Evolutionary conservation across 768 basidiomycete genomes (phyloP), one percentile per base, ranked within the genome.

Genomic region (Lactifluus hygrophoroides): DNA sequence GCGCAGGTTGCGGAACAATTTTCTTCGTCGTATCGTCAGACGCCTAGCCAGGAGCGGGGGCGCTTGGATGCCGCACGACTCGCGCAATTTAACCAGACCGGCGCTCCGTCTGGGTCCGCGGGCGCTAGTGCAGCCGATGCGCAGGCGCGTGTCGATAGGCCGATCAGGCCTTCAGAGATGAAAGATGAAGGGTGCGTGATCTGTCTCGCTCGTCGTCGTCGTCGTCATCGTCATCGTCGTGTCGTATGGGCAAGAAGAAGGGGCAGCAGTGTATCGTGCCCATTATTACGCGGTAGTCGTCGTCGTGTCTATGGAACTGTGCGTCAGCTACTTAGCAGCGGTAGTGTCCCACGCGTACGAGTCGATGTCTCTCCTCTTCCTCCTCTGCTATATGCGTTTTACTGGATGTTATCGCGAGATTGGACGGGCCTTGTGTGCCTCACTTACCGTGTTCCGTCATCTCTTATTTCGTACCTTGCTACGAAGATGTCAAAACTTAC

Each of bases 111-210:
- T 19, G 56, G 35, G 6, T 28, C 49, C 8, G 3, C 54, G 25
- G 38, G 42, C 40, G 52, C 57, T 4, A 19, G 30, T 38, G 17
- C 10, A 5, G 16, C 10, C 13, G 53, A 48, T n/a, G 54, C 32
- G 14, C 54, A 38, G 16, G 8, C 11, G 68, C 80, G n/a, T n/a
- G n/a, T n/a, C n/a, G n/a, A n/a, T n/a, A n/a, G 89, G 45, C 84
- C 81, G 34, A 74, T 93, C 16, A 80, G 90, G 34, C 89, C 89
- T 17, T 86, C 86, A 11, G 93, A 96, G 72, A 93, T 92, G 90
- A 92, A 93, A 72, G 94, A 96, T 66, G 94, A 95, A 88, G 94
- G 94, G 94, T 97, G 82, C 91, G 93, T 81, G 54, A 35, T 40
- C 21, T 58, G 49, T 54, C 40, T 53, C 50, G 14, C 28, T 50